Evolutionary conservation across 495 filamentous ascomycete genomes (phyloP).

Genomic region (Cetradonia linearis): DNA sequence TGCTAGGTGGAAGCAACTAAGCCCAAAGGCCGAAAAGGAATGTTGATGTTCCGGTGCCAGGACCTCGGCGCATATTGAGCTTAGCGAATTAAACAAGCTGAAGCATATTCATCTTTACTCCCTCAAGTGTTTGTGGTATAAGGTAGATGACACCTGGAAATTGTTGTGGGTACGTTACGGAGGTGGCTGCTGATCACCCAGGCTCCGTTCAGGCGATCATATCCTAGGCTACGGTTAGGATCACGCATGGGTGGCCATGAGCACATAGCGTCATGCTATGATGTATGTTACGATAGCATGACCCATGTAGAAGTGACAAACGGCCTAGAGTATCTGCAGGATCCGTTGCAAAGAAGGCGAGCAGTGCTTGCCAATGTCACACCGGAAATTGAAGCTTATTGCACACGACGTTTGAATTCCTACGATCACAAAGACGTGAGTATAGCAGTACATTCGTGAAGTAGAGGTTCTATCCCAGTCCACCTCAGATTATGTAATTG

Average conservation of each 20-base stretch:
- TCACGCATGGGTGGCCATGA: neutral
- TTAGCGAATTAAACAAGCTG: neutral
- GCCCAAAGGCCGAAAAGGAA: too few species aligned
- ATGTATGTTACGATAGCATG: neutral
- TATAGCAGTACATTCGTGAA: neutral
- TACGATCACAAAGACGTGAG: neutral
- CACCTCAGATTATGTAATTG: neutral
- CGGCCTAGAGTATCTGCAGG: neutral
- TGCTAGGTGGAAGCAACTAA: neutral
- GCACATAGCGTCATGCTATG: neutral
- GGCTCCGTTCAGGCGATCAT: neutral
- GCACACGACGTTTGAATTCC: neutral
- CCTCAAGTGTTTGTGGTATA: neutral
- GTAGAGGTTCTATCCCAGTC: neutral
- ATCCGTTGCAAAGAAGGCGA: too few species aligned
- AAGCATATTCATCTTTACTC: neutral
- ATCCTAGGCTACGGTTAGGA: neutral
- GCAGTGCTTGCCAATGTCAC: too few species aligned
- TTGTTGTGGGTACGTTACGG: neutral
- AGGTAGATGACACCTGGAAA: neutral
- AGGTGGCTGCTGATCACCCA: neutral
- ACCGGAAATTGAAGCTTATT: too few species aligned
- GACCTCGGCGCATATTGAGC: constrained; percentile 1
- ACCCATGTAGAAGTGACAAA: too few species aligned
- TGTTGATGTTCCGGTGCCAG: neutral